These are phyloP conservation scores for Alternaria panax DNA, from an alignment of 2,329 filamentous ascomycete genomes.

Conservation along the genomic window DNA sequence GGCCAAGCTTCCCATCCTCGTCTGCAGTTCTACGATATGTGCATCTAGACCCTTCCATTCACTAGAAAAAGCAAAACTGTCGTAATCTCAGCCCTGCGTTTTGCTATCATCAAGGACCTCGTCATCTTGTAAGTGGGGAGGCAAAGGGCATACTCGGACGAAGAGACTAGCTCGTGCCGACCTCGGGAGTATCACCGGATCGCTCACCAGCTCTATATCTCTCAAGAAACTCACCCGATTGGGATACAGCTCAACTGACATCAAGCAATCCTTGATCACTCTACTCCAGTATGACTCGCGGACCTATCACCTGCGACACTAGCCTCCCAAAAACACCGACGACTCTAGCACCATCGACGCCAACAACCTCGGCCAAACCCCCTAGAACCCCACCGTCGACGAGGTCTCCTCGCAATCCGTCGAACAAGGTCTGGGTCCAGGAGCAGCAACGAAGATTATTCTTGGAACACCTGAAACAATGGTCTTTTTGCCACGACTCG, in stretches of 20 bases:
- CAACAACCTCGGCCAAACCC: background rate
- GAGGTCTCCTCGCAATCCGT: slow-evolving; percentile 22
- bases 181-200: slow-evolving; percentile 1
- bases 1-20: background rate
- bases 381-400: slow-evolving; percentile 6
- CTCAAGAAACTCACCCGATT: background rate
- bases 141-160: background rate
- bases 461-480: slow-evolving; percentile 32
- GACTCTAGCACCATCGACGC: slow-evolving; percentile 1
- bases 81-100: background rate
- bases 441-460: slow-evolving; percentile 30
- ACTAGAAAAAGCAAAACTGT: slow-evolving; percentile 1
- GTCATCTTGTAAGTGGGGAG: background rate
- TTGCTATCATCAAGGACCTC: background rate
- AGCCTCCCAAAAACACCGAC: slow-evolving; percentile 12
- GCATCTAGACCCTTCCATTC: background rate
- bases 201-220: background rate
- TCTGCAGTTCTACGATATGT: background rate
- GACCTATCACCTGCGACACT: slow-evolving; percentile 7
- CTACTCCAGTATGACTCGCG: slow-evolving; percentile 15
- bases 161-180: background rate
- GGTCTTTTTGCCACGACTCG: slow-evolving; percentile 40
- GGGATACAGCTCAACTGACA: background rate
- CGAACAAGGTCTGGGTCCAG: slow-evolving; percentile 26
- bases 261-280: background rate